phyloP scores from a whole-genome alignment of 2,329 filamentous ascomycete species.

The Grosmannia clavigera region DNA sequence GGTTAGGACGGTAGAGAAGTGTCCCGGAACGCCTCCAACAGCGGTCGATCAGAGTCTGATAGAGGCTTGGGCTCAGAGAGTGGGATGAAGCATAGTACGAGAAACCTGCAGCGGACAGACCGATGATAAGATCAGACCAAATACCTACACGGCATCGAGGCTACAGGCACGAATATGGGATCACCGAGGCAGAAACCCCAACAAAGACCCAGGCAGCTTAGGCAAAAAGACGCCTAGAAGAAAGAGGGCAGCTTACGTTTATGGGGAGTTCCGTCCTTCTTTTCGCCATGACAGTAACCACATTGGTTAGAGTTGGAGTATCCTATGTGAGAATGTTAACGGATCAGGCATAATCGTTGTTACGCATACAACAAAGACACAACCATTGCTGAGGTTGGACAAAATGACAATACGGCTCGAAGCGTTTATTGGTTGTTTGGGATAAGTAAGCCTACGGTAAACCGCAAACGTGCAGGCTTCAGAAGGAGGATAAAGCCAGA shows the following conservation, averaged over 20 bases:
- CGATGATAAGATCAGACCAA: background rate
- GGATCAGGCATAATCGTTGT: background rate
- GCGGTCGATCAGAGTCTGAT: constrained; percentile 59
- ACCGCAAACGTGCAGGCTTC: background rate
- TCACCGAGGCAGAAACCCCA: background rate
- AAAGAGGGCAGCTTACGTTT: constrained; percentile 4
- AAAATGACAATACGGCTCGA: background rate
- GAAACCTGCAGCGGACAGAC: constrained; percentile 38
- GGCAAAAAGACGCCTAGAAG: background rate
- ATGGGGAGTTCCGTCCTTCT: background rate
- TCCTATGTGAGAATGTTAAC: background rate
- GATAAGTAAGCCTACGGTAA: background rate
- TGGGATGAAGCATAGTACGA: constrained; percentile 58
- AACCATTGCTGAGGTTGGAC: background rate
- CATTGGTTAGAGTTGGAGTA: constrained; percentile 8
- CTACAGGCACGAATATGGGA: background rate
- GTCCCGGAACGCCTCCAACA: constrained; percentile 65
- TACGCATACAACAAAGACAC: background rate
- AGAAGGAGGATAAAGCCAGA: background rate
- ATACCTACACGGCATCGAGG: too few species aligned
- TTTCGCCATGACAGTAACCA: constrained; percentile 9
- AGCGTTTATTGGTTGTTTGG: background rate
- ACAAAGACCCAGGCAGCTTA: background rate
- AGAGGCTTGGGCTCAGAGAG: constrained; percentile 51
- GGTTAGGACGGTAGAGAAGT: constrained; percentile 67